Conservation (phyloP, 331 rosid species). For the Rhamnella rubrinervis region DNA sequence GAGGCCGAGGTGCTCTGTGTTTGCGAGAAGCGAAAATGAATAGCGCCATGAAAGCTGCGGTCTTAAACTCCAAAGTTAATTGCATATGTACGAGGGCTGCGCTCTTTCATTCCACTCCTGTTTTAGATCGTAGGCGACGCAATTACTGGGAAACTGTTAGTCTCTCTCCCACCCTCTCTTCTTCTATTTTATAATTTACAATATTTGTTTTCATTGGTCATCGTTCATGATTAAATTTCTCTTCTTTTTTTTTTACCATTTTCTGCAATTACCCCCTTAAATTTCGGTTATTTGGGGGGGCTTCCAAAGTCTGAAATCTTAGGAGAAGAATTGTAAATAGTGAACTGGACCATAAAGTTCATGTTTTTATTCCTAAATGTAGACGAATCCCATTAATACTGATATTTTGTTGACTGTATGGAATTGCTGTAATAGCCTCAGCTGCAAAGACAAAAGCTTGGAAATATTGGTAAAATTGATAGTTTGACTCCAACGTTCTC, state of each 20-base stretch:
- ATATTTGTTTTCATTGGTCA: background rate
- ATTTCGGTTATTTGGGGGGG: background rate
- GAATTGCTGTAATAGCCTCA: too few species aligned
- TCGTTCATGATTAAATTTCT: background rate
- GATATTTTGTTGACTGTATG: too few species aligned
- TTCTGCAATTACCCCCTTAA: background rate
- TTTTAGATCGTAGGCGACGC: conserved; percentile 64
- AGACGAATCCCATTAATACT: background rate
- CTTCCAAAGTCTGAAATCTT: too few species aligned
- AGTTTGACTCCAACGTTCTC: background rate
- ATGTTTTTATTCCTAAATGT: background rate
- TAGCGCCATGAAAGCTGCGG: conserved; percentile 46
- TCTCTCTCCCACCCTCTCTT: conserved; percentile 23
- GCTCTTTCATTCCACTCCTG: conserved; percentile 76
- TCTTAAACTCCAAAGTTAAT: conserved; percentile 35
- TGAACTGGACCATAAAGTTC: background rate
- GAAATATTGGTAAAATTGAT: background rate
- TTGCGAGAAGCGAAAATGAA: conserved; percentile 36
- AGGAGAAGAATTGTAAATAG: too few species aligned
- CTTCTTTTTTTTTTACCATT: background rate
- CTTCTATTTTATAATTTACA: background rate
- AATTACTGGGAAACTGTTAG: conserved; percentile 55
- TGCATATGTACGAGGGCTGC: conserved; percentile 40
- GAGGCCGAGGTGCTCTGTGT: too few species aligned
- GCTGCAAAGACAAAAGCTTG: background rate